Conservation (phyloP, 1,284 basidiomycete genomes). For the Exsudoporus floridanus region DNA sequence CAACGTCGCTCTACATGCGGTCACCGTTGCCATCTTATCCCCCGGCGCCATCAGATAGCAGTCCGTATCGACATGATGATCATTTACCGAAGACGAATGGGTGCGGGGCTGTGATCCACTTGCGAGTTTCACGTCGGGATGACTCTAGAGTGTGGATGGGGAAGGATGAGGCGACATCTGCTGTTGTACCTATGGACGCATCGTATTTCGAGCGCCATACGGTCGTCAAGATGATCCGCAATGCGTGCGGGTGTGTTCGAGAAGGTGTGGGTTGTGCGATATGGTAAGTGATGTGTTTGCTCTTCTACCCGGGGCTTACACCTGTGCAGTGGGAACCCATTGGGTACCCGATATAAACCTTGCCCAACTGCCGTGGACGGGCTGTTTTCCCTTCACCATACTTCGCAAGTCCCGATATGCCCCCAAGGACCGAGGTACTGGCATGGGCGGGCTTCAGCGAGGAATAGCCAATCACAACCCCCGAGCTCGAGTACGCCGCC, state of each 20-base stretch:
- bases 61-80: constrained; percentile 13
- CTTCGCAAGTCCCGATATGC: constrained; percentile 32
- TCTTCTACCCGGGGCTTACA: constrained; percentile 7
- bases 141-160: constrained; percentile 57
- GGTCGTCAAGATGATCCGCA: constrained; percentile 49
- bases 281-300: constrained; percentile 44
- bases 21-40: constrained; percentile 44
- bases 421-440: constrained; percentile 50
- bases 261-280: constrained; percentile 64
- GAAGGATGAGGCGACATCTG: constrained; percentile 46
- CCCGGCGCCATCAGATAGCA: constrained; percentile 12
- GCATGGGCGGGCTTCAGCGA: constrained; percentile 33
- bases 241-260: constrained; percentile 59
- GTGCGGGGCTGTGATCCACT: constrained; percentile 59
- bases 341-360: constrained; percentile 60
- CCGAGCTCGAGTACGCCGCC: constrained; percentile 22
- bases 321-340: constrained; percentile 52
- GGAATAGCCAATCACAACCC: too few species aligned
- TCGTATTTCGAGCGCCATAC: constrained; percentile 52
- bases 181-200: constrained; percentile 51
- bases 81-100: constrained; percentile 43
- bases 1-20: constrained; percentile 28
- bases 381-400: constrained; percentile 38
- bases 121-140: constrained; percentile 50
- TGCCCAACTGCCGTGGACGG: constrained; percentile 57